Evolutionary conservation across 129 eudicot genomes (phyloP).

Genomic region (Arctium minus): DNA sequence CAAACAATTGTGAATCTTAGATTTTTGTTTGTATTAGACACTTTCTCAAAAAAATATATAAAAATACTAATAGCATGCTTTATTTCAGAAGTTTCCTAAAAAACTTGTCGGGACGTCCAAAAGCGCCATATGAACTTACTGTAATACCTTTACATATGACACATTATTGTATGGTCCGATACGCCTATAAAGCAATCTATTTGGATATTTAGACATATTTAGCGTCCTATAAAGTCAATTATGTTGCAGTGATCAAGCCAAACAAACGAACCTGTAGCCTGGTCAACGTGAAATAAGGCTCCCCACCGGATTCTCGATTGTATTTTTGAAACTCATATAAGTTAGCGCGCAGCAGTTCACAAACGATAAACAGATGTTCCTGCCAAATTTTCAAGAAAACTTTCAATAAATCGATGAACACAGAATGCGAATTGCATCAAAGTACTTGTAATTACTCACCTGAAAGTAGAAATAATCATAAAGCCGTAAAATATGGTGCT

Average conservation of each 20-base stretch:
- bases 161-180: background rate
- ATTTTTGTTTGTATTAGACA: background rate
- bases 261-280: conserved; percentile 80
- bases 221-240: background rate
- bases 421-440: background rate
- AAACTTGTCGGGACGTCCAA: background rate
- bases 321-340: conserved; percentile 93
- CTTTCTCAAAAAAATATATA: background rate
- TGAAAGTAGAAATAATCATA: conserved; percentile 95
- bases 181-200: background rate
- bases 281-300: conserved; percentile 76
- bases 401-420: background rate
- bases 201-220: background rate
- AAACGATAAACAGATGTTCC: conserved; percentile 93
- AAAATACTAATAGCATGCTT: background rate
- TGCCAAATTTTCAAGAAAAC: conserved; percentile 25
- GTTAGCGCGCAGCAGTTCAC: conserved; percentile 87
- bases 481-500: conserved; percentile 77
- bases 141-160: background rate
- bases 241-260: background rate
- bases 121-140: background rate
- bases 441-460: conserved; percentile 34
- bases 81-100: background rate
- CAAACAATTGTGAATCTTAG: background rate
- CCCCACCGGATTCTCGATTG: conserved; percentile 81